These are phyloP conservation scores for Penicillium polonicum DNA, from an alignment of 2,329 filamentous ascomycete genomes.

Conservation along the genomic window DNA sequence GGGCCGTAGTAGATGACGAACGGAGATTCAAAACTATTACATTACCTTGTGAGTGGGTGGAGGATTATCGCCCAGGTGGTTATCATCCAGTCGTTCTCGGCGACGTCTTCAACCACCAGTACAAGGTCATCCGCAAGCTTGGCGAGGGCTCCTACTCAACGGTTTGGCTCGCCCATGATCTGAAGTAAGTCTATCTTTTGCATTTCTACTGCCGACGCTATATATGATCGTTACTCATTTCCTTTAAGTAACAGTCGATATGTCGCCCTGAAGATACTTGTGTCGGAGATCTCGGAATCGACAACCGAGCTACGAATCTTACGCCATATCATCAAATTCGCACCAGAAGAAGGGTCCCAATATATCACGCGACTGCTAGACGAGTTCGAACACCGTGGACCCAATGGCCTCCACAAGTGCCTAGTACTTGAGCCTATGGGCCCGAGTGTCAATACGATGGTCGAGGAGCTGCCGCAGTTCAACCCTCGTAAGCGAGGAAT, in stretches of 20 bases:
- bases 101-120: conserved; percentile 43
- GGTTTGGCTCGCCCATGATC: conserved; percentile 46
- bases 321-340: conserved; percentile 16
- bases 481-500: conserved; percentile 19
- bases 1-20: conserved; percentile 8
- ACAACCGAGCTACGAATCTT: conserved; percentile 20
- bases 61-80: conserved; percentile 40
- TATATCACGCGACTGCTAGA: no score
- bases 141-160: conserved; percentile 47
- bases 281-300: conserved; percentile 24
- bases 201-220: conserved; percentile 6
- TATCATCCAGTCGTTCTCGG: conserved; percentile 47
- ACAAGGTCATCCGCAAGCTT: conserved; percentile 47
- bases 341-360: no score
- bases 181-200: conserved; percentile 22
- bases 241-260: conserved; percentile 20
- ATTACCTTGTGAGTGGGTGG: conserved; percentile 23
- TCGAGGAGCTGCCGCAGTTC: conserved; percentile 25
- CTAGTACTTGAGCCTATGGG: conserved; percentile 35
- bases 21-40: conserved; percentile 20
- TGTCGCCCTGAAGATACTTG: conserved; percentile 35
- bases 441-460: conserved; percentile 28
- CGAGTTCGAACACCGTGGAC: conserved; percentile 16
- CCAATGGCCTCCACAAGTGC: conserved; percentile 35
- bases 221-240: conserved; percentile 14